phyloP scores from a whole-genome alignment of 2,329 filamentous ascomycete species.

The Emergomyces pasteurianus region DNA sequence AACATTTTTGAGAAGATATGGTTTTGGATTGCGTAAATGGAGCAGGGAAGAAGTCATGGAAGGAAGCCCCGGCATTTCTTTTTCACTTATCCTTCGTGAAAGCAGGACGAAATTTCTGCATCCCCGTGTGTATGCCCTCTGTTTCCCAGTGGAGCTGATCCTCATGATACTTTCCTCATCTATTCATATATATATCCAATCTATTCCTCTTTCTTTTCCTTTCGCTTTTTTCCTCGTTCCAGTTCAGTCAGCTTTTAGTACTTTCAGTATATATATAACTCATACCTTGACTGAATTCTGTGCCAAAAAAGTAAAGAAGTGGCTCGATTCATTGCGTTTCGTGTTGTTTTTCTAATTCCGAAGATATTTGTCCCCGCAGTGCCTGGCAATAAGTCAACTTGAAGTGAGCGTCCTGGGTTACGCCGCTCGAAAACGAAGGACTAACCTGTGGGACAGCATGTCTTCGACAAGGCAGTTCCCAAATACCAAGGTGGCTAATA shows the following conservation, averaged over 20 bases:
- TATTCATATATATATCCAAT: neutral
- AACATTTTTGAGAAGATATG: slow-evolving; percentile 13
- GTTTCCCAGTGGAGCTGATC: too few species aligned
- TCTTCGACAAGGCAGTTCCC: too few species aligned
- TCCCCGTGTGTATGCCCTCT: neutral
- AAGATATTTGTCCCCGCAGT: neutral
- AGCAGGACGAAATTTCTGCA: neutral
- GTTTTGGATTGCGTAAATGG: slow-evolving; percentile 13
- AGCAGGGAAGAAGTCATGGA: neutral
- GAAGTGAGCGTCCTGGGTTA: neutral
- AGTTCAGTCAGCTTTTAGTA: neutral
- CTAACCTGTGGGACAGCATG: too few species aligned
- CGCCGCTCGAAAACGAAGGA: neutral
- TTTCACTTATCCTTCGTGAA: neutral
- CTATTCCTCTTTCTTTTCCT: neutral
- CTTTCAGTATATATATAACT: neutral
- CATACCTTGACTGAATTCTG: neutral
- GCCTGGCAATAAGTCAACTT: neutral
- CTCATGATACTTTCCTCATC: neutral
- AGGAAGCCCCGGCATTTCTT: neutral
- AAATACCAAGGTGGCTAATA: neutral
- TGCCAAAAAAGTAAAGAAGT: neutral
- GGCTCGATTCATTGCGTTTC: neutral
- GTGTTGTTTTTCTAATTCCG: neutral
- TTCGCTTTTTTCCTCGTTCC: neutral